Evolutionary conservation across 495 filamentous ascomycete genomes (phyloP).

Genomic region (Parathielavia appendiculata): DNA sequence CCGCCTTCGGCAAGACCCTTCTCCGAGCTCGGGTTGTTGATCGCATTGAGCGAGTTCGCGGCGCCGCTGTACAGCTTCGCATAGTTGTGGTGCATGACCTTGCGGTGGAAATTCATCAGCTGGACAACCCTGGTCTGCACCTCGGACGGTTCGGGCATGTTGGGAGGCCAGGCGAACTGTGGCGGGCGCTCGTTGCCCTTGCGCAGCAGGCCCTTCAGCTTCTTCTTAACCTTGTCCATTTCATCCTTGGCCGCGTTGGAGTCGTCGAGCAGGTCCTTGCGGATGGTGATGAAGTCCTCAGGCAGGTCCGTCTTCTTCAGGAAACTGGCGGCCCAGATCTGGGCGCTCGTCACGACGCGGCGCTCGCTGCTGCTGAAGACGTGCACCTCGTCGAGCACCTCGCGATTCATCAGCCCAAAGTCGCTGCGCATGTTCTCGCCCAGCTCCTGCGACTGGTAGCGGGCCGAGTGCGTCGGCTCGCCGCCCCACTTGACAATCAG

Average conservation of each 20-base stretch:
- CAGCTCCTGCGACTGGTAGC: conserved; percentile 91
- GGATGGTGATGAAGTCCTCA: conserved; percentile 74
- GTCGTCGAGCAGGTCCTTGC: conserved; percentile 93
- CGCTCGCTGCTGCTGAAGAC: conserved; percentile 94
- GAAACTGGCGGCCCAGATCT: conserved; percentile 93
- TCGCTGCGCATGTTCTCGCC: conserved; percentile 95
- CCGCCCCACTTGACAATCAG: conserved; percentile 99
- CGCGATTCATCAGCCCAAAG: conserved; percentile 85
- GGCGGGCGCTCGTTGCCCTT: conserved; percentile 82
- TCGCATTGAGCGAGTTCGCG: conserved; percentile 53
- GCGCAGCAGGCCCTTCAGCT: conserved; percentile 83
- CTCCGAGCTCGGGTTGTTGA: conserved; percentile 39
- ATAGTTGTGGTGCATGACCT: conserved; percentile 90
- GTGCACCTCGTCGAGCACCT: conserved; percentile 81
- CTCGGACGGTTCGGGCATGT: conserved; percentile 85
- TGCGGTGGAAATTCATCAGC: conserved; percentile 94
- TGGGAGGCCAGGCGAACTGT: conserved; percentile 96
- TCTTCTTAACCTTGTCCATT: conserved; percentile 99
- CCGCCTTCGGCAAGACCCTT: conserved; percentile 25
- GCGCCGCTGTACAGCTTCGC: conserved; percentile 63
- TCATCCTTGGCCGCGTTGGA: conserved; percentile 99
- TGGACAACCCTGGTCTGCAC: conserved; percentile 89
- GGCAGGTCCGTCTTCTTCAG: conserved; percentile 80
- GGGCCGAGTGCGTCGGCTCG: conserved; percentile 93
- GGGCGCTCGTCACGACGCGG: conserved; percentile 88